Conservation (phyloP, 192 early-diverging fungal genomes). For the Coemansia umbellata region DNA sequence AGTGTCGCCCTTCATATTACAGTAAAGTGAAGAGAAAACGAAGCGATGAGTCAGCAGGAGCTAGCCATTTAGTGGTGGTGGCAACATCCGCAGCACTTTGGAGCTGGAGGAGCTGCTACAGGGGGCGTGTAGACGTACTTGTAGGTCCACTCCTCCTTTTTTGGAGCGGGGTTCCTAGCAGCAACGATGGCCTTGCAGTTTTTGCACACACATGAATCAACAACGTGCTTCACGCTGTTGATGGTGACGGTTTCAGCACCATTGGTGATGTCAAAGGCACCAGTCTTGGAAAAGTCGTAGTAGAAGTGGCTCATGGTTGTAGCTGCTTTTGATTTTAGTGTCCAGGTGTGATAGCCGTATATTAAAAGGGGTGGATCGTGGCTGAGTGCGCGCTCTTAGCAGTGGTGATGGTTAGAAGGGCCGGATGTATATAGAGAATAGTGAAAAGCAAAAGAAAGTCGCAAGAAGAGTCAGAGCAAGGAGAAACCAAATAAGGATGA, state of each 20-base stretch:
- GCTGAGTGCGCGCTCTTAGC: neutral
- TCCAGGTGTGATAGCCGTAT: neutral
- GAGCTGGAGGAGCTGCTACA: conserved; percentile 9
- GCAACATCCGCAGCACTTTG: conserved; percentile 26
- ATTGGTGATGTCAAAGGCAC: conserved; percentile 37
- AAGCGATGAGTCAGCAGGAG: no score
- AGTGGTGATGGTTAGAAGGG: neutral
- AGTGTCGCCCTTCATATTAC: no score
- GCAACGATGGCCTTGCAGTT: conserved; percentile 34
- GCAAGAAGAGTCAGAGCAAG: no score
- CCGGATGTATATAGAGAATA: no score
- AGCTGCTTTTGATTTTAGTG: neutral
- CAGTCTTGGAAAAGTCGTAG: conserved; percentile 41
- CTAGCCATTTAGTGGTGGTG: conserved; percentile 32
- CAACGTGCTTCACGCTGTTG: conserved; percentile 34
- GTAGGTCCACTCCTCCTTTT: conserved; percentile 21
- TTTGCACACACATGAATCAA: conserved; percentile 38
- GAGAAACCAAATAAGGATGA: neutral
- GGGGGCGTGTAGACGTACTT: conserved; percentile 35
- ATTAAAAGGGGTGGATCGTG: neutral
- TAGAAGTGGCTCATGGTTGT: conserved; percentile 30
- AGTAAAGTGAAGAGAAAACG: no score
- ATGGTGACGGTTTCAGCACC: conserved; percentile 39
- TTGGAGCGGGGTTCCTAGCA: conserved; percentile 16
- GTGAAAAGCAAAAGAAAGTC: neutral